Evolutionary conservation across 2,329 filamentous ascomycete genomes (phyloP).

Genomic region (Beauveria brongniartii): DNA sequence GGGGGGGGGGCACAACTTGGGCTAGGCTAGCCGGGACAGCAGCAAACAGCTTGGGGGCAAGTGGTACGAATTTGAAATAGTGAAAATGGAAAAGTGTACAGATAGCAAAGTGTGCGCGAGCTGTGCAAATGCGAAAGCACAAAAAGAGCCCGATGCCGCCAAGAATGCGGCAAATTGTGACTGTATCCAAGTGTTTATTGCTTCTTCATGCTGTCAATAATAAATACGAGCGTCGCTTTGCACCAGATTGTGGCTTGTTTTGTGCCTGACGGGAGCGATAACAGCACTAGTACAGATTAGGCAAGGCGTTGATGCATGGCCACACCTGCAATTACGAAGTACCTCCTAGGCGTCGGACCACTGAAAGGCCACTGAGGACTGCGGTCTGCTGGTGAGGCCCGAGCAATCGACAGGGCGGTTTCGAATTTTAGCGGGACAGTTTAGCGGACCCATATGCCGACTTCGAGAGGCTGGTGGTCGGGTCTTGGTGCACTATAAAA

Average conservation of each 20-base stretch:
- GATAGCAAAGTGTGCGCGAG: not conserved
- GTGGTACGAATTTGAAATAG: not conserved
- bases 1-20: not conserved
- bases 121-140: not conserved
- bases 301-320: not conserved
- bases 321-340: not conserved
- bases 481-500: not conserved
- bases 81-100: not conserved
- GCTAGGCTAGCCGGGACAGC: not conserved
- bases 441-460: not conserved
- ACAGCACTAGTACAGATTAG: not conserved
- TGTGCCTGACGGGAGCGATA: constrained; percentile 4
- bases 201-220: not conserved
- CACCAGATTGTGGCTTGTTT: constrained; percentile 11
- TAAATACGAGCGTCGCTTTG: not conserved
- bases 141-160: constrained; percentile 1
- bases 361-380: not conserved
- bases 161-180: constrained; percentile 31
- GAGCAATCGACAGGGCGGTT: not conserved
- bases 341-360: not conserved
- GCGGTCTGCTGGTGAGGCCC: not conserved
- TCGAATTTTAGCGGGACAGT: not conserved
- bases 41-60: not conserved
- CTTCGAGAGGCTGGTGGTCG: not conserved
- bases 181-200: constrained; percentile 2